Conservation (phyloP, 352 stramenopile genomes). For the Thraustochytrium sp. region DNA sequence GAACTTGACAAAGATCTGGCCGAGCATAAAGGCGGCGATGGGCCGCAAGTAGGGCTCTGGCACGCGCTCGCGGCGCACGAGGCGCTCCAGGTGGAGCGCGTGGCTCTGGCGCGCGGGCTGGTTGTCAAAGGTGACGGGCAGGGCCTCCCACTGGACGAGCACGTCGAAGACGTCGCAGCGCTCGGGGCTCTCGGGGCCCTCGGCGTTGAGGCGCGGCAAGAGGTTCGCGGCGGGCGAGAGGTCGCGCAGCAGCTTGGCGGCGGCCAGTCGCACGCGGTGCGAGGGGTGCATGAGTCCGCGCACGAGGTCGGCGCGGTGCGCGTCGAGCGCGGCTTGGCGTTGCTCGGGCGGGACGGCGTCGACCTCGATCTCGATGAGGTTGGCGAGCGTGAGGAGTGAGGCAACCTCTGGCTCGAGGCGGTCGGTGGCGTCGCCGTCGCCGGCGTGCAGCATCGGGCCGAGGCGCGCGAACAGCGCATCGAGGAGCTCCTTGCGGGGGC, state of each 20-base stretch:
- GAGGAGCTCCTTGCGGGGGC: not conserved
- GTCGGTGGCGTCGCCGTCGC: too few relatives aligned
- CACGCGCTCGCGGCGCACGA: not conserved
- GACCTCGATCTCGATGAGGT: not conserved
- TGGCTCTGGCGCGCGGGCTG: not conserved
- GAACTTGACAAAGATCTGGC: constrained; percentile 25
- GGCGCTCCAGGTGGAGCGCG: not conserved
- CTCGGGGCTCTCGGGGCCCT: not conserved
- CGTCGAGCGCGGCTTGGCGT: not conserved
- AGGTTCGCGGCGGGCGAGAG: not conserved
- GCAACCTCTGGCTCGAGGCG: not conserved
- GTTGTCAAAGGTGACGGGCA: constrained; percentile 14
- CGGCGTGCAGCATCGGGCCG: too few relatives aligned
- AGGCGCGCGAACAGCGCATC: not conserved
- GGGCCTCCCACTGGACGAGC: not conserved
- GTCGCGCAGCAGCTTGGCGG: not conserved
- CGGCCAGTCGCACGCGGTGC: not conserved
- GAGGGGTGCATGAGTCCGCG: not conserved
- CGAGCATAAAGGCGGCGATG: constrained; percentile 8
- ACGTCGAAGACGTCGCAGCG: not conserved
- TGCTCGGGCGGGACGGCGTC: not conserved
- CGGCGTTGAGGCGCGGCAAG: not conserved
- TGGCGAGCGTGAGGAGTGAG: not conserved
- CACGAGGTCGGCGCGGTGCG: not conserved
- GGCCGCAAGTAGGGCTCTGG: not conserved